Percentiles rank a stretch among this genome's conserved stretches.
Conservation (phyloP, 1,284 basidiomycete genomes). For the Trichosporon sp. region DNA sequence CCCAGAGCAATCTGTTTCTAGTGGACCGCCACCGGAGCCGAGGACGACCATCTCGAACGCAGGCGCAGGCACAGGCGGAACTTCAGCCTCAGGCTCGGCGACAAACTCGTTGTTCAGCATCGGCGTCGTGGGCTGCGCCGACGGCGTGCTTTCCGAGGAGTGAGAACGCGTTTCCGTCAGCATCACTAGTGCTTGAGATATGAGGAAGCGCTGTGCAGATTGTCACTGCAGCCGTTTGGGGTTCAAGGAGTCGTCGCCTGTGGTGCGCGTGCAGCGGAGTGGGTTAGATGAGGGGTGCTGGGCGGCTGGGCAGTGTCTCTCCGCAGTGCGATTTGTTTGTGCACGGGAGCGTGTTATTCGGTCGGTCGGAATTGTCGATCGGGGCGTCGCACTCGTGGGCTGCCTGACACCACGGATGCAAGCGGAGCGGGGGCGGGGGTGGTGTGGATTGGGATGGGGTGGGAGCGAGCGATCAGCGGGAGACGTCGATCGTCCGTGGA, state of each 20-base stretch:
- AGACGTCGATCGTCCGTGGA: neutral
- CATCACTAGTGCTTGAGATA: no score
- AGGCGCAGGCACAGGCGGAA: conserved; percentile 9
- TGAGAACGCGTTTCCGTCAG: neutral
- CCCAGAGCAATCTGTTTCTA: conserved; percentile 47
- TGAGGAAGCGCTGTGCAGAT: neutral
- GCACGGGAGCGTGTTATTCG: no score
- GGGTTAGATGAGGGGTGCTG: neutral
- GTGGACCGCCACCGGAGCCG: conserved; percentile 46
- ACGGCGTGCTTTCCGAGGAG: neutral
- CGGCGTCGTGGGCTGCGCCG: neutral
- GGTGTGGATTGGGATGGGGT: neutral
- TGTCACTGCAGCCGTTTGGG: neutral
- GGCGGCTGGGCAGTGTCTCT: no score
- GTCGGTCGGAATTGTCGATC: no score
- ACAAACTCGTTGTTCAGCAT: neutral
- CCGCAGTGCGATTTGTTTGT: no score
- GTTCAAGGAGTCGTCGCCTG: neutral
- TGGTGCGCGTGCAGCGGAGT: neutral
- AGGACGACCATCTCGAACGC: conserved; percentile 47
- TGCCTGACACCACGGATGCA: neutral
- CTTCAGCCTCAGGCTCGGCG: neutral
- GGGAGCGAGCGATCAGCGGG: neutral
- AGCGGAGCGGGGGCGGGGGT: neutral
- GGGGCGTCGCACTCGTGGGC: no score